Base-by-base conservation (phyloP, 2,329 filamentous ascomycete species). In the Fusarium veterinarium region DNA sequence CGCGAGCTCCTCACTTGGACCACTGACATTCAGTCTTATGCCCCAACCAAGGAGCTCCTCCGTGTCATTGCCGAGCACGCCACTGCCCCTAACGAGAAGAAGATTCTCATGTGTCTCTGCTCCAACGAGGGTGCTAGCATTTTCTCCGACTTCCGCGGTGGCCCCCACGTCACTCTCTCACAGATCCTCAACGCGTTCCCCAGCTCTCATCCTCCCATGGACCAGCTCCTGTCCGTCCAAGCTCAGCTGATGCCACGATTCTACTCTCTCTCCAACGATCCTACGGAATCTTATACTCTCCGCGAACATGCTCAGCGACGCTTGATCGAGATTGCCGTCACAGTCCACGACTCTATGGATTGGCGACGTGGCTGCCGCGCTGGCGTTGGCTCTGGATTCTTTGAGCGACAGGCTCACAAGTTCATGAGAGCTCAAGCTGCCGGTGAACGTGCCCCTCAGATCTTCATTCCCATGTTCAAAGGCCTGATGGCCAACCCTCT, bases 401-500 rank as follows among this genome's bases (percentile, higher is more conserved):
- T 99, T 77, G 95, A 98, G 83, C 91, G 94, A 37, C 89, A 97
- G 77, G 95, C 96, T 0, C 87, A 88, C 42, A 87, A 88, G 73
- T 93, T 93, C 79, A 88, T 95, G 75, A 87, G 89, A 19, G 91
- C 92, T 2, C 90, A 94, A 79, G 83, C 86, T 38, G 83, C 86
- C 5, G 92, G 92, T 51, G 85, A 88, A 60, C 81, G 82, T 69
- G 80, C 83, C 53, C 86, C 83, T 6, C 89, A 94, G 74, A 79
- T 98, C 20, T 91, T 93, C 75, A 86, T 98, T 9, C 96, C 96
- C 76, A 98, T 99, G 94, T 99, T 99, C 89, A 95, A 97, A 79
- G 96, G 96, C 1, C 87, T 99, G 46, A 99, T 99, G 96, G 92
- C 95, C 69, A 99, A 99, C 81, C 96, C 96, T 1, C 88, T 99